Evolutionary conservation across 129 eudicot genomes (phyloP), one percentile per base, ranked within the genome.

Genomic region (Centaurea solstitialis): DNA sequence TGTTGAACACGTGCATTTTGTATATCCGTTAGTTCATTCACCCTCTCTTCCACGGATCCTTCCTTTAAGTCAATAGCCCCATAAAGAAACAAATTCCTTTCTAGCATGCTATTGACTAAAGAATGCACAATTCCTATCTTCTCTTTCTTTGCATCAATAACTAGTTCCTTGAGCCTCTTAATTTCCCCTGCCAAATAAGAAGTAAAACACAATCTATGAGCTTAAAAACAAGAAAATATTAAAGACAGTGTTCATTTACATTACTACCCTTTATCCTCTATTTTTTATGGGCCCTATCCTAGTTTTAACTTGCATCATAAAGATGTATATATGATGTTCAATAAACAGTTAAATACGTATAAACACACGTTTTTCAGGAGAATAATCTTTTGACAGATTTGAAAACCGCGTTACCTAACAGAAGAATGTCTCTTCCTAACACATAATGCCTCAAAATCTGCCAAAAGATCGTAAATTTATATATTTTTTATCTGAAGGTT

Each of bases 1-100:
- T 83, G 84, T 86, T 88, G 90, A 69, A 92, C 57, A 37, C 86
- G 85, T 66, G 97, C 90, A 84, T 94, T 88, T 71, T 94, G 96
- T 38, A 76, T 61, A 41, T 79, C 76, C 4, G 85, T 86, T 12
- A 92, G 83, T 76, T 92, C 96, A 68, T 90, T 92, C 1, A 92
- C 82, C 64, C 92, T 92, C 81, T 92, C 92, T 53, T 88, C 83
- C 15, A 74, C 91, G 65, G 94, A 90, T 59, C 89, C 90, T 82
- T 90, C 90, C 79, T 85, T 89, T 57, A 85, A 79, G 76, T 88
- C 96, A 9, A 87, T 84, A 87, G 81, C 89, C 6, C 98, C 98
- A 37, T 86, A 94, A 70, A 94, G 90, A 73, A 94, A 92, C 80
- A 90, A 59, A 57, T 92, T 87, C 84, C 81, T 88, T 62, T 92